Evolutionary conservation across 2,329 filamentous ascomycete genomes (phyloP), one percentile per base, ranked within the genome.

Genomic region (Colletotrichum limetticola): DNA sequence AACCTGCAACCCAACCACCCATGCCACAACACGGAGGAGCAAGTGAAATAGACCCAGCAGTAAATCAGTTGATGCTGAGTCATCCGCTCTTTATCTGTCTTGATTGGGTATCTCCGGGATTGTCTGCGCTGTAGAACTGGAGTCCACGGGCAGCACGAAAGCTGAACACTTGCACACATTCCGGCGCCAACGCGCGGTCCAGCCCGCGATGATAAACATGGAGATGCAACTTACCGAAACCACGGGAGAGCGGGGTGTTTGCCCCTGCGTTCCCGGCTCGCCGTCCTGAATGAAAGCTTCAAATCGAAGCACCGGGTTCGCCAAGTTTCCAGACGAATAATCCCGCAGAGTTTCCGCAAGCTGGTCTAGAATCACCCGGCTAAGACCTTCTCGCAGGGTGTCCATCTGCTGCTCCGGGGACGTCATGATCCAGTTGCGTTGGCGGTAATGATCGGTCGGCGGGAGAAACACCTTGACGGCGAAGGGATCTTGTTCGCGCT

Each of bases 271-370:
- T 46, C 62, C 64, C 12, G 69, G 66, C 52, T 74, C 66, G 42
- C 74, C 74, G 30, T 75, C 74, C 56, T 75, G 74, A 30, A 75
- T 74, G 37, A 75, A 75, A 19, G 74, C 74, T 53, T 75, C 74
- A 28, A 75, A 74, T 46, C 74, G 71, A 19, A 75, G 63, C 24
- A 75, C 74, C 5, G 74, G 74, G 57, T 75, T 75, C 35, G 64
- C 46, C n/a, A 75, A 67, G 59, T 62, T 74, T 12, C 71, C 71
- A 32, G 74, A 67, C 12, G 71, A 68, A 74, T 74, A 75, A 67
- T 75, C 71, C 63, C 68, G 63, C 55, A 74, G 32, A 4, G 74
- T 71, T 64, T 74, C 72, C 24, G 72, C 61, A 57, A 75, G 67
- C 49, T 75, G 74, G 19, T 75, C 74, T 46, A 75, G 57, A 61